Evolutionary conservation across 2,329 filamentous ascomycete species (phyloP), one percentile per base, ranked within the genome.

Genomic region (Claviceps cyperi): DNA sequence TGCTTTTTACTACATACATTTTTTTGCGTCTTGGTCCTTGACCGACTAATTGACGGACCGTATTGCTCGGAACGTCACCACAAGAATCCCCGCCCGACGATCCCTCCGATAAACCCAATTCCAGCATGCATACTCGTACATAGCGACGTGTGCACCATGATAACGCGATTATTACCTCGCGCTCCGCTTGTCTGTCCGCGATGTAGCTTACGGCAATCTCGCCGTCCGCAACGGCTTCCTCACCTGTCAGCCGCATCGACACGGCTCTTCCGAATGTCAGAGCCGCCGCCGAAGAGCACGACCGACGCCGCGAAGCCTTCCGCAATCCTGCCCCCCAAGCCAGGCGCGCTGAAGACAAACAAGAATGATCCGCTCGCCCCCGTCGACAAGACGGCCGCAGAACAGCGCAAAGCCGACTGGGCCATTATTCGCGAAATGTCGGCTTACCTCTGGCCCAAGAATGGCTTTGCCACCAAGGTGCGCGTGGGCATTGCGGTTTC

Each of bases 361-460:
- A 57, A 32, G 28, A 11, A 56, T 54, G 64, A 67, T 46, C 62
- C 64, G 45, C 63, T 68, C 43, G 60, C 60, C 32, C 43, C 51
- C 9, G 56, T 57, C 32, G 66, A 69, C 19, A 69, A 69, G 58
- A 81, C 80, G 47, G 83, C 81, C 19, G 81, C 90, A 59, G 87
- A 96, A 68, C 94, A 98, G 74, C 81, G 92, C 59, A 94, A 90
- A 69, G 91, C 90, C 8, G 92, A 98, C 63, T 96, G 91, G 91
- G 90, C 90, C 46, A 98, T 98, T 57, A 92, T 98, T 75, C 94
- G 86, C 69, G 91, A 98, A 66, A 97, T 98, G 91, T 83, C 84
- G 53, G 83, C 83, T 54, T 98, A 98, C 66, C 72, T 98, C 21
- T 98, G 92, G 92, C 92, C 92, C 21, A 94, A 92, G 71, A 81